Conservation (phyloP, 495 filamentous ascomycete genomes). For the Talaromyces wortmannii region DNA sequence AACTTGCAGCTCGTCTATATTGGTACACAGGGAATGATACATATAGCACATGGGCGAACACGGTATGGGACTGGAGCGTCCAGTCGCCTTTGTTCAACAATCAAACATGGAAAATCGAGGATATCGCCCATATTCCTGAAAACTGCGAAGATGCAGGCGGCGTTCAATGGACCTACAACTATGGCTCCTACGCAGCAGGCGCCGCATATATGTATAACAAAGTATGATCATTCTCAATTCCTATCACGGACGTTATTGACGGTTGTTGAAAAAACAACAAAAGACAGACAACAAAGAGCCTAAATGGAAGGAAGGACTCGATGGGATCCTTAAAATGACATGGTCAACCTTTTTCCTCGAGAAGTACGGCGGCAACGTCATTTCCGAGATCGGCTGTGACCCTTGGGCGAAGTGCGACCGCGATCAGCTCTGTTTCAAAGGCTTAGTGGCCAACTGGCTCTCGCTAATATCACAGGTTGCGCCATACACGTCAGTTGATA, state of each 20-base stretch:
- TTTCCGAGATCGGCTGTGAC: constrained; percentile 69
- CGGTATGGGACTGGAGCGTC: constrained; percentile 63
- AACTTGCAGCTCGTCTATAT: constrained; percentile 67
- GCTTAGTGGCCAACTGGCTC: constrained; percentile 66
- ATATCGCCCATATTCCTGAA: constrained; percentile 51
- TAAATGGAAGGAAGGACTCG: constrained; percentile 50
- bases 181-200: constrained; percentile 66
- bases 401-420: constrained; percentile 53
- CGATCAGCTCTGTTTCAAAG: constrained; percentile 72
- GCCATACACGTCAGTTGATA: constrained; percentile 48
- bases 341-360: constrained; percentile 45
- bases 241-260: not conserved
- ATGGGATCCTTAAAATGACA: constrained; percentile 47
- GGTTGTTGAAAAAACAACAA: constrained; percentile 24
- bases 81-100: constrained; percentile 45
- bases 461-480: constrained; percentile 59
- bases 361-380: constrained; percentile 43
- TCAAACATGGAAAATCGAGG: constrained; percentile 50
- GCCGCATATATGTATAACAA: constrained; percentile 74
- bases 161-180: constrained; percentile 72
- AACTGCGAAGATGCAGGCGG: constrained; percentile 55
- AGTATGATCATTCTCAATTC: constrained; percentile 21
- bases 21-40: constrained; percentile 71
- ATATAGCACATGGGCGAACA: constrained; percentile 68
- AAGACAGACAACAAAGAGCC: constrained; percentile 14